A percentile compares a stretch with the other conserved stretches of the same genome.
phyloP scores from a whole-genome alignment of 371 early-diverging fungal genomes.

The Parasitella parasitica region DNA sequence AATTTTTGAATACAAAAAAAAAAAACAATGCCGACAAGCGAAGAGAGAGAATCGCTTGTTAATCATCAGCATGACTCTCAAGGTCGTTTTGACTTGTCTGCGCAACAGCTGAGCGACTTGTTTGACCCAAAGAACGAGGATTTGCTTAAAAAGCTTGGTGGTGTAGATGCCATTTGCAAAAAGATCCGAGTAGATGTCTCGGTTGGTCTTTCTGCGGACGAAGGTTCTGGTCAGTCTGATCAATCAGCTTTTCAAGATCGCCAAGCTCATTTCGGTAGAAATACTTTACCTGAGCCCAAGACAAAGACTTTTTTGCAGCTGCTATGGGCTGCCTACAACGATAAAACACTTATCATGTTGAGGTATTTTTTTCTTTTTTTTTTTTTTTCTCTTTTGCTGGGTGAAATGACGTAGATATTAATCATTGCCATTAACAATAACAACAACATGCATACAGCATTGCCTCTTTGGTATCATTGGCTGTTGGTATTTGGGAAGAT shows the following conservation, averaged over 20 bases:
- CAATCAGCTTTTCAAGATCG: conserved; percentile 60
- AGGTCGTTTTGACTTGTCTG: conserved; percentile 43
- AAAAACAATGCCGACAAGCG: conserved; percentile 22
- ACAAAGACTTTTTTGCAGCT: conserved; percentile 62
- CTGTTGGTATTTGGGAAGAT: conserved; percentile 74
- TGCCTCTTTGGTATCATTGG: conserved; percentile 78
- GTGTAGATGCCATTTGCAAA: conserved; percentile 57
- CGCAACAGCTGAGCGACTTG: conserved; percentile 52
- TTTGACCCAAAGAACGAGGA: conserved; percentile 75
- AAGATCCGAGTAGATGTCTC: conserved; percentile 65
- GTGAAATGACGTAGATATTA: conserved; percentile 15
- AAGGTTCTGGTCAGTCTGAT: conserved; percentile 37
- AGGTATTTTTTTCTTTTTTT: conserved; percentile 1
- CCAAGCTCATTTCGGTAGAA: conserved; percentile 70
- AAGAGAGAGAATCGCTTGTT: conserved; percentile 37
- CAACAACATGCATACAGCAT: conserved; percentile 43
- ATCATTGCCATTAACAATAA: conserved; percentile 26
- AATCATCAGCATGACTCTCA: conserved; percentile 1
- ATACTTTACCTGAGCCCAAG: conserved; percentile 66
- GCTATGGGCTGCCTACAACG: conserved; percentile 69
- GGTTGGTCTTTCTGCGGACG: conserved; percentile 67
- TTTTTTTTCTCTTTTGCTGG: too few relatives aligned
- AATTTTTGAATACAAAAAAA: neutral
- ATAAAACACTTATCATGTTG: conserved; percentile 61
- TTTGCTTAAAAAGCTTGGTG: conserved; percentile 67